These are phyloP conservation scores for Boletellus emodensis DNA, from an alignment of 768 basidiomycete genomes.

Conservation along the genomic window DNA sequence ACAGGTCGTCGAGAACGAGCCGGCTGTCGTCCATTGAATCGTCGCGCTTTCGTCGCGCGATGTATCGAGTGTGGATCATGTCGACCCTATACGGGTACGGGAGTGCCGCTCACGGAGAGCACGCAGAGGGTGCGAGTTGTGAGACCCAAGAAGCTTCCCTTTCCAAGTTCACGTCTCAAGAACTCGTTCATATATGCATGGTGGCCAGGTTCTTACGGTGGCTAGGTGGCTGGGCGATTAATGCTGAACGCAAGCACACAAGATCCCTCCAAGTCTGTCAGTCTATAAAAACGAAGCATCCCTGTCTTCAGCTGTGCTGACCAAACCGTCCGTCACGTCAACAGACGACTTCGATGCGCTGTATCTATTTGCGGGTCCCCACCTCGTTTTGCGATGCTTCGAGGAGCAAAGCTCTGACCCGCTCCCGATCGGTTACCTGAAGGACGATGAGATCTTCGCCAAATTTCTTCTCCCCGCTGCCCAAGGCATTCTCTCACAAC, in stretches of 20 bases:
- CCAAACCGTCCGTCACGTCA: not conserved
- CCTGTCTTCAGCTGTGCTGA: not conserved
- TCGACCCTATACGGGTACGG: constrained; percentile 6
- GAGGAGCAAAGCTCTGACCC: constrained; percentile 12
- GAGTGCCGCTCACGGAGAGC: not conserved
- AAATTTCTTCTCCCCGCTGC: constrained; percentile 3
- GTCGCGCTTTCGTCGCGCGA: constrained; percentile 10
- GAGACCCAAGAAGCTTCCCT: constrained; percentile 12
- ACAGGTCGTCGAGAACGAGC: constrained; percentile 5
- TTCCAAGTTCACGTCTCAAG: constrained; percentile 11
- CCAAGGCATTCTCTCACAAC: not conserved
- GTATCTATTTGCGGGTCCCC: constrained; percentile 17
- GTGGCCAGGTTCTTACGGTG: constrained; percentile 5
- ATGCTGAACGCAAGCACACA: constrained; percentile 1
- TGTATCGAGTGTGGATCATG: constrained; percentile 12
- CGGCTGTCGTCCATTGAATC: constrained; percentile 14
- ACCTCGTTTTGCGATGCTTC: constrained; percentile 9
- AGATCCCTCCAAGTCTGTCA: constrained; percentile 13
- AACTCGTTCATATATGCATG: constrained; percentile 16
- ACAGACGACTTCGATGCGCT: constrained; percentile 12
- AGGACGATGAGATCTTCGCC: not conserved
- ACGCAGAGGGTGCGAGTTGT: not conserved
- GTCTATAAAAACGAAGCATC: no score
- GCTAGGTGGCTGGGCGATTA: not conserved
- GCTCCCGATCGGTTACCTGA: not conserved